Base-by-base conservation (phyloP, 2,329 filamentous ascomycete species). In the Sphaerulina populicola region DNA sequence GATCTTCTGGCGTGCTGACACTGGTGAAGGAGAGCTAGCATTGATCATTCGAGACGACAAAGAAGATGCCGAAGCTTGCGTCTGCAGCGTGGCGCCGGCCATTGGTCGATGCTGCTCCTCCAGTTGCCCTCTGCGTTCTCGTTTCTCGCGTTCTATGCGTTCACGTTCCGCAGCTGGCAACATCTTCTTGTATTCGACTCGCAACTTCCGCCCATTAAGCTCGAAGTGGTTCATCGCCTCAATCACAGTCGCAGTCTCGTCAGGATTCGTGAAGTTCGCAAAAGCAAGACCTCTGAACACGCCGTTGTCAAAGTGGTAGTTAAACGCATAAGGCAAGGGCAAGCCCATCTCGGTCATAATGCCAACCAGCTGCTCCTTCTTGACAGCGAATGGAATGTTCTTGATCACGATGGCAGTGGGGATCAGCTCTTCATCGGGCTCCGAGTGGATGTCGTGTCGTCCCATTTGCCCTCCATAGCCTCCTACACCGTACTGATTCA, bases 161-260 rank as follows among this genome's bases (percentile, higher is more conserved):
- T 98, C 93, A 47, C 93, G 81, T 70, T 97, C 93, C 30, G 90
- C 88, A 58, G 94, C 81, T 0, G 93, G 93, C 4, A 98, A 79
- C 93, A 98, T 97, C 74, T 97, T 97, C 77, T 98, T 98, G 74
- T 97, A 98, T 70, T 98, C 93, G 23, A 98, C 93, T 44, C 93
- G 80, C 60, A 98, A 74, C 72, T 97, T 97, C 55, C 93, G 81
- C 41, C 93, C 93, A 66, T 95, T 89, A 7, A 98, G 80, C 65
- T 97, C 93, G 69, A 96, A 86, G 62, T 94, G 89, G 66, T 98
- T 98, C 78, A 98, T 85, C 47, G 85, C 79, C 52, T 95, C 86
- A 56, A 98, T 98, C 44, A 97, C 93, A 44, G 85, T 79, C 10
- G 87, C 85, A 0, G 93, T 98, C 69, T 98, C 93, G 58, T 96